These are phyloP conservation scores for Helotiales sp. DNA, from an alignment of 2,329 filamentous ascomycete species.

Conservation along the genomic window DNA sequence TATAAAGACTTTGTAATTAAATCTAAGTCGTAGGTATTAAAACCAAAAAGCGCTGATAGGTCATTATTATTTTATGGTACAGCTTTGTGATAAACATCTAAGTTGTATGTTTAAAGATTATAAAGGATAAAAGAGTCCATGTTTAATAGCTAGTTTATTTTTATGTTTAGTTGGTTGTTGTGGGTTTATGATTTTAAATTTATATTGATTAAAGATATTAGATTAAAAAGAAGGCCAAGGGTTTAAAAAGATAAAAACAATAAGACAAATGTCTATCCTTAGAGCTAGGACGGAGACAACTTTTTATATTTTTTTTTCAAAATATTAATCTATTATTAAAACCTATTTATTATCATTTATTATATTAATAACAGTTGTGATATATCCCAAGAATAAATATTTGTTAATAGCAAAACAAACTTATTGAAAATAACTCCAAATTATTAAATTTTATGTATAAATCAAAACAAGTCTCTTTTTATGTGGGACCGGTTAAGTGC, in stretches of 20 bases:
- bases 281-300: constrained; percentile 13
- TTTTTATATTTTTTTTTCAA: constrained; percentile 16
- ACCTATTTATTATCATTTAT: constrained; percentile 11
- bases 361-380: not conserved
- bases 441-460: constrained; percentile 13
- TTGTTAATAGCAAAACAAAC: constrained; percentile 11
- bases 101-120: constrained; percentile 5
- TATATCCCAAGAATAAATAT: constrained; percentile 3
- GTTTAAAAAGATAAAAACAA: constrained; percentile 13
- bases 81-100: not conserved
- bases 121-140: constrained; percentile 2
- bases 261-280: constrained; percentile 11
- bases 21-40: constrained; percentile 7
- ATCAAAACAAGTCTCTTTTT: constrained; percentile 17
- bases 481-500: constrained; percentile 5
- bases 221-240: constrained; percentile 2
- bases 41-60: not conserved
- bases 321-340: constrained; percentile 7
- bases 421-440: constrained; percentile 14
- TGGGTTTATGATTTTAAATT: constrained; percentile 10
- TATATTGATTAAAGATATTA: constrained; percentile 14
- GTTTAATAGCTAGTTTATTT: constrained; percentile 7
- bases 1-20: not conserved
- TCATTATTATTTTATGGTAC: constrained; percentile 4
- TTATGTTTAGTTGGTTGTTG: not conserved